These are phyloP conservation scores for Elsinoe ampelina DNA, from an alignment of 2,329 filamentous ascomycete genomes.

Conservation along the genomic window DNA sequence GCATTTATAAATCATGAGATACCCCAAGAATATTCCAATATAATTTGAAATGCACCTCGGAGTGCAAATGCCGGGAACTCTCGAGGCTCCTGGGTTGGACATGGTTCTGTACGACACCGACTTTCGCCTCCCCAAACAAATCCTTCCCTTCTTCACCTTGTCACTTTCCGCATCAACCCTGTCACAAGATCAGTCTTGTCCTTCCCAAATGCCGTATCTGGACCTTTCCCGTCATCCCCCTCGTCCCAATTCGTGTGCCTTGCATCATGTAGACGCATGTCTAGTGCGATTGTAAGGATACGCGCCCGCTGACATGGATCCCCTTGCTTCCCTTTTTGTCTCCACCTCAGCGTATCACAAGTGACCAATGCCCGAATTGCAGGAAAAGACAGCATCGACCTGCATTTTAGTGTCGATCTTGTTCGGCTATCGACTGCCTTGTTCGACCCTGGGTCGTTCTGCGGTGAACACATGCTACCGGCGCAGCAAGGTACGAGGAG, in stretches of 20 bases:
- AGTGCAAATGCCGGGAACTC: neutral
- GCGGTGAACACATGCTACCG: neutral
- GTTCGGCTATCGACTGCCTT: neutral
- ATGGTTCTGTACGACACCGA: neutral
- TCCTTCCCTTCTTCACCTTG: neutral
- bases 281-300: neutral
- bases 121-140: neutral
- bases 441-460: neutral
- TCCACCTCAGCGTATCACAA: neutral
- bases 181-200: neutral
- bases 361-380: neutral
- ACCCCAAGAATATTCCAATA: neutral
- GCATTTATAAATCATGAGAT: neutral
- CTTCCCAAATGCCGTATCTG: neutral
- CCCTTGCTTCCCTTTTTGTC: conserved; percentile 7
- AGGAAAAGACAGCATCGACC: neutral
- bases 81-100: neutral
- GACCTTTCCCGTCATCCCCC: neutral
- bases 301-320: neutral
- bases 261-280: neutral
- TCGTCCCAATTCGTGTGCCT: conserved; percentile 4
- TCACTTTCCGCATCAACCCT: neutral
- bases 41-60: no score
- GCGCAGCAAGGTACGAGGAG: conserved; percentile 1
- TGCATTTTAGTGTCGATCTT: neutral